phyloP scores from a whole-genome alignment of 1,284 basidiomycete genomes.

The Apiotrichum brassicae region DNA sequence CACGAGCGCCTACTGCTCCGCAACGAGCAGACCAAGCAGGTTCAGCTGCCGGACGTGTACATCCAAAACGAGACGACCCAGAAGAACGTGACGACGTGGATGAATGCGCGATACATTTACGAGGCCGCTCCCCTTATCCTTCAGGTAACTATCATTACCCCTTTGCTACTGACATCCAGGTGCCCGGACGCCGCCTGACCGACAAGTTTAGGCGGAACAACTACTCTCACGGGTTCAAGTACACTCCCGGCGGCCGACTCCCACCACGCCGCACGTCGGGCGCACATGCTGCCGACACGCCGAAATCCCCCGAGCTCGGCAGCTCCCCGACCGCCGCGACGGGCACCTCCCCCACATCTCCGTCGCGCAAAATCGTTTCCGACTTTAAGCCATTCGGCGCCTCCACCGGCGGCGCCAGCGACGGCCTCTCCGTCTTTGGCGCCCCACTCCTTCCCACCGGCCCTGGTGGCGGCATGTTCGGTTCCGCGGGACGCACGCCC shows the following conservation, averaged over 20 bases:
- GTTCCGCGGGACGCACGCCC: slow-evolving; percentile 31
- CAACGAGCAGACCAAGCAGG: slow-evolving; percentile 94
- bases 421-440: slow-evolving; percentile 45
- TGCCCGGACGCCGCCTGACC: slow-evolving; percentile 85
- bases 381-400: slow-evolving; percentile 89
- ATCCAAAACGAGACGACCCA: slow-evolving; percentile 76
- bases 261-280: slow-evolving; percentile 49
- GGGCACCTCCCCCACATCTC: slow-evolving; percentile 43
- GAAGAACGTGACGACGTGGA: slow-evolving; percentile 87
- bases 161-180: slow-evolving; percentile 50
- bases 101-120: slow-evolving; percentile 62
- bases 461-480: slow-evolving; percentile 47
- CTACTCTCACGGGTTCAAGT: slow-evolving; percentile 45
- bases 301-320: slow-evolving; percentile 11
- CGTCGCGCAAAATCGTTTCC: slow-evolving; percentile 74
- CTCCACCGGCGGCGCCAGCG: slow-evolving; percentile 4
- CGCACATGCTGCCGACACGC: slow-evolving; percentile 15
- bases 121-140: slow-evolving; percentile 74
- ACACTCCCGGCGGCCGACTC: slow-evolving; percentile 54
- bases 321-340: slow-evolving; percentile 39
- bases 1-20: slow-evolving; percentile 85
- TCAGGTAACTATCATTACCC: slow-evolving; percentile 54
- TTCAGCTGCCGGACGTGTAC: slow-evolving; percentile 95
- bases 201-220: slow-evolving; percentile 66
- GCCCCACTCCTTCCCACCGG: slow-evolving; percentile 41